These are phyloP conservation scores for Kokia cookei DNA, from an alignment of 441 rosid genomes.

Conservation along the genomic window DNA sequence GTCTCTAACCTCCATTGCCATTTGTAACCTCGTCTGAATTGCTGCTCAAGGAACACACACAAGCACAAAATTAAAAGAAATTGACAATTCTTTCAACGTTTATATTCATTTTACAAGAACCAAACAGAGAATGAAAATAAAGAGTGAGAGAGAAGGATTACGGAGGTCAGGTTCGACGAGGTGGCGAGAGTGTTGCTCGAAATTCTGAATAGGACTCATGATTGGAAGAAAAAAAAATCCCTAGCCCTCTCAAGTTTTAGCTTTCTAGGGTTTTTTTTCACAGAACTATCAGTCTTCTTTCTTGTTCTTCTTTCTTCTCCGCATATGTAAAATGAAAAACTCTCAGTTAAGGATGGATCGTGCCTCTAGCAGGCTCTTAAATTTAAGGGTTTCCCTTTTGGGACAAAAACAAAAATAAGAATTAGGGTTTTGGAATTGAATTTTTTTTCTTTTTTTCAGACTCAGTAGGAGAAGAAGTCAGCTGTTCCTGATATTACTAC, in stretches of 20 bases:
- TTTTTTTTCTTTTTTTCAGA: background rate
- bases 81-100: background rate
- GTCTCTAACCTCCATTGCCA: conserved; percentile 91
- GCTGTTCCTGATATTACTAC: background rate
- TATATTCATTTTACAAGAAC: background rate
- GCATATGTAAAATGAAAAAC: background rate
- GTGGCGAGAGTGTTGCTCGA: conserved; percentile 89
- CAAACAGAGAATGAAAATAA: background rate
- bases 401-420: background rate
- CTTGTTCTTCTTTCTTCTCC: background rate
- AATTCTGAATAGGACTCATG: conserved; percentile 55
- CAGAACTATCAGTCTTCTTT: background rate
- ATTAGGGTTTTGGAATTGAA: background rate
- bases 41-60: conserved; percentile 41
- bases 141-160: conserved; percentile 22
- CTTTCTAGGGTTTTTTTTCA: background rate
- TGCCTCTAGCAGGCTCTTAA: background rate
- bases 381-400: background rate
- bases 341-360: background rate
- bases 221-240: background rate
- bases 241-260: background rate
- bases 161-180: conserved; percentile 78
- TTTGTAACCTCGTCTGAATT: conserved; percentile 72
- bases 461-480: background rate
- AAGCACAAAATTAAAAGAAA: background rate